Conservation (phyloP, 306 rosid species). For the Pyrus pyrifolia region DNA sequence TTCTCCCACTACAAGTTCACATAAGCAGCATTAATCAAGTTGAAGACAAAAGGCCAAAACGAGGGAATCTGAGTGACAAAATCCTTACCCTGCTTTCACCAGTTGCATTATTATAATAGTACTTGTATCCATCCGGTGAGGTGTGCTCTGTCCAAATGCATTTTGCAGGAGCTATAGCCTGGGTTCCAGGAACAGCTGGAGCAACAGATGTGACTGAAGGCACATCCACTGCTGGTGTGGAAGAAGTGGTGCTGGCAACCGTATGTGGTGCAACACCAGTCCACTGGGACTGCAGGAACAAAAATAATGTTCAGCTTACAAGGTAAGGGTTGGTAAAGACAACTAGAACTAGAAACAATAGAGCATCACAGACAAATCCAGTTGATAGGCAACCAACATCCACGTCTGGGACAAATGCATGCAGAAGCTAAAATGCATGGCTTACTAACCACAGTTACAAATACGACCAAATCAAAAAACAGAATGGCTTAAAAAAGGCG, state of each 20-base stretch:
- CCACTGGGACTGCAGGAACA: slow-evolving; percentile 55
- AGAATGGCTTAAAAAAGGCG: background rate
- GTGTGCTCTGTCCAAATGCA: slow-evolving; percentile 89
- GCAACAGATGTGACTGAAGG: slow-evolving; percentile 51
- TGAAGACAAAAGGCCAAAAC: slow-evolving; percentile 1
- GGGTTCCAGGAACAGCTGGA: slow-evolving; percentile 40
- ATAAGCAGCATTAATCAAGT: slow-evolving; percentile 1
- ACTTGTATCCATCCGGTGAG: slow-evolving; percentile 91
- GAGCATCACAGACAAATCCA: background rate
- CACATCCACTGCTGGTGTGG: slow-evolving; percentile 40
- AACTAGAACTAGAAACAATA: background rate
- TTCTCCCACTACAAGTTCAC: slow-evolving; percentile 79
- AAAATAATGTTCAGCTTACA: slow-evolving; percentile 17
- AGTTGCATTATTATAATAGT: slow-evolving; percentile 72
- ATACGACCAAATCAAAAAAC: background rate
- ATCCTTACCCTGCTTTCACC: slow-evolving; percentile 82
- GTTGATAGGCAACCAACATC: background rate
- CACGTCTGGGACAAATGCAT: background rate
- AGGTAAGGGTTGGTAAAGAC: slow-evolving; percentile 1
- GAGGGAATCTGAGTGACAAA: slow-evolving; percentile 13
- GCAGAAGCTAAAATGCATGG: background rate
- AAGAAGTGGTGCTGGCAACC: slow-evolving; percentile 28
- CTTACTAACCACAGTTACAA: background rate
- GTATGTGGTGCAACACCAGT: slow-evolving; percentile 41
- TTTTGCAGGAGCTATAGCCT: slow-evolving; percentile 37